A percentile compares a stretch with the other conserved stretches of the same genome.
These are phyloP conservation scores for Nicotiana noctiflora DNA, from an alignment of 257 asterid genomes.

Conservation along the genomic window DNA sequence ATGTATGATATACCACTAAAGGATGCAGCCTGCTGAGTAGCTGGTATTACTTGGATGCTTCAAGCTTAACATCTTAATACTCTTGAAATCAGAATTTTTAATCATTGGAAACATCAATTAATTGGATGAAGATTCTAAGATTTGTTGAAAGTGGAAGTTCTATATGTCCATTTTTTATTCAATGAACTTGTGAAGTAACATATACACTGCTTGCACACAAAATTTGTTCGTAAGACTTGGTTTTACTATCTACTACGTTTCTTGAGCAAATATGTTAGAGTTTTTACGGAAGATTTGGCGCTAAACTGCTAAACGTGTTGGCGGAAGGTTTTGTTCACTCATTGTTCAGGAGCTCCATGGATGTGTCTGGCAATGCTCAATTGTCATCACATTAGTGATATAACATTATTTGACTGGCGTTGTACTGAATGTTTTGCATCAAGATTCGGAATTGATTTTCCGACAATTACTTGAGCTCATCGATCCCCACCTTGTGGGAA, in stretches of 20 bases:
- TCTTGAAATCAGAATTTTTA: neutral
- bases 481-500: no score
- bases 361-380: neutral
- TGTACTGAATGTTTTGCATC: neutral
- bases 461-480: neutral
- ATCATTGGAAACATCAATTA: neutral
- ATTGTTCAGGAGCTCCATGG: neutral
- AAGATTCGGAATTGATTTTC: neutral
- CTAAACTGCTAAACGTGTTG: neutral
- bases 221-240: neutral
- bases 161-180: neutral
- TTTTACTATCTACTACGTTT: neutral
- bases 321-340: neutral
- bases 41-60: neutral
- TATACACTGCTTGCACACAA: neutral
- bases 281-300: neutral
- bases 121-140: neutral
- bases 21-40: neutral
- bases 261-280: neutral
- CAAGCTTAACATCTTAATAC: neutral
- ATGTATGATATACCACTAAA: neutral
- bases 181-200: neutral
- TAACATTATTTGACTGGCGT: neutral
- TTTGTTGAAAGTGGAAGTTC: neutral
- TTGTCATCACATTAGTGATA: neutral